Base-by-base conservation (phyloP, 495 filamentous ascomycete species). In the Astrothelium subdiscretum region DNA sequence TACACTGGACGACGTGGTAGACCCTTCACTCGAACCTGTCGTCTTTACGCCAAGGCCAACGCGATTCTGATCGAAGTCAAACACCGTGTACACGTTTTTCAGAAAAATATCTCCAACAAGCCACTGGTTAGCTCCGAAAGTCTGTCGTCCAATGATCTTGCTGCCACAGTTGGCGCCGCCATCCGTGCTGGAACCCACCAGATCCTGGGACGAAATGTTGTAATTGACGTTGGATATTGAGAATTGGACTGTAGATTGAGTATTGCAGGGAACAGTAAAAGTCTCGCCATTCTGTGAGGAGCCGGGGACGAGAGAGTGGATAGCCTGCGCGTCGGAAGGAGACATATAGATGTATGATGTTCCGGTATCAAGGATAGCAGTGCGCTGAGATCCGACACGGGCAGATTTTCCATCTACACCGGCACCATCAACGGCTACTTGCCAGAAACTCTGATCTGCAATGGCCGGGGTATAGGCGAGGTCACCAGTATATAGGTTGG, bases 41-140 rank as follows among this genome's bases (percentile, higher is more conserved):
- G 48, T 24, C 31, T 61, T 61, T 1, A 31, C 57, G 0, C 59
- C 63, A 44, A 65, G 44, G 12, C 63, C 63, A 0, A 72, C 61
- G 26, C 64, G 58, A 12, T 42, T 38, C 1, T 63, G 58, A 10
- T 72, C 89, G 40, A 80, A 81, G 70, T 95, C 90, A 67, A 95
- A 95, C 24, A 94, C 85, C 26, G 82, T 75, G 74, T 94, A 94
- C n/a, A 95, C 89, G 65, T 95, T 94, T 75, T 95, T 95, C 62
- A 95, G 72, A 66, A 95, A 95, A 3, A 87, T 81, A 66, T 92
- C 90, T 4, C 90, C 90, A 1, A 94, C 71, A 31, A 95, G 77
- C 90, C 91, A 94, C 71, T 78, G 71, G 57, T 78, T 68, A 18
- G 73, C 51, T 29, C 75, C 79, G 57, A 80, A 79, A 3, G 78